Conservation (phyloP, 495 filamentous ascomycete genomes). For the Xanthoparmelia taractica region DNA sequence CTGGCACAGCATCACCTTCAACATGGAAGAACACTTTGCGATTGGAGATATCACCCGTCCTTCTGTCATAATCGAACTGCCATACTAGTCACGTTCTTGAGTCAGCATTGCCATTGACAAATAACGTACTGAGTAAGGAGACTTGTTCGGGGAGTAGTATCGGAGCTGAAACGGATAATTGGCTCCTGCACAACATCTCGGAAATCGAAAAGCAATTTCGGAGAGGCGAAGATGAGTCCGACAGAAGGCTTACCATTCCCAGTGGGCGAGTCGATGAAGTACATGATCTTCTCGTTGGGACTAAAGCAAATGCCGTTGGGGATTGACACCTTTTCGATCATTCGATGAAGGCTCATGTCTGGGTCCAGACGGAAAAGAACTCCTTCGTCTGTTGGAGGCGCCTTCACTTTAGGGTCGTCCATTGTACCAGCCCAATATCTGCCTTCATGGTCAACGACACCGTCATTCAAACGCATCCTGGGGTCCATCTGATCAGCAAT, state of each 20-base stretch:
- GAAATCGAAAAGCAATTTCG: no score
- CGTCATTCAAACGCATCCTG: conserved; percentile 62
- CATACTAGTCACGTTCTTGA: conserved; percentile 44
- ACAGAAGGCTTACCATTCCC: conserved; percentile 29
- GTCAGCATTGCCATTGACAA: no score
- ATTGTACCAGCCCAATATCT: conserved; percentile 86
- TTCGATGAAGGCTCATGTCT: conserved; percentile 50
- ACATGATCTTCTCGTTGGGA: conserved; percentile 65
- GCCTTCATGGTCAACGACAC: conserved; percentile 69
- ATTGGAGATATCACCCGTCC: conserved; percentile 56
- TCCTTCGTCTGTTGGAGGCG: conserved; percentile 37
- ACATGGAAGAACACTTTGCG: conserved; percentile 59
- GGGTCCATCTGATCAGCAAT: conserved; percentile 8
- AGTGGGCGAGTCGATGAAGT: conserved; percentile 73
- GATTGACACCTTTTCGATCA: conserved; percentile 61
- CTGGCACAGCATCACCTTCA: conserved; percentile 53
- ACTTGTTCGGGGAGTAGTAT: no score
- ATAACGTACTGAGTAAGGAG: no score
- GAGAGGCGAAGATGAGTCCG: no score
- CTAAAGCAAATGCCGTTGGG: conserved; percentile 81
- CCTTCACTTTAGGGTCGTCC: conserved; percentile 52
- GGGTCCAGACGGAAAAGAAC: conserved; percentile 58
- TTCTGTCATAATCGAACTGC: conserved; percentile 64
- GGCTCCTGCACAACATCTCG: no score
- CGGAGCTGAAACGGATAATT: no score